These are phyloP conservation scores for Claviceps purpurea DNA, from an alignment of 2,329 filamentous ascomycete species.

Conservation along the genomic window DNA sequence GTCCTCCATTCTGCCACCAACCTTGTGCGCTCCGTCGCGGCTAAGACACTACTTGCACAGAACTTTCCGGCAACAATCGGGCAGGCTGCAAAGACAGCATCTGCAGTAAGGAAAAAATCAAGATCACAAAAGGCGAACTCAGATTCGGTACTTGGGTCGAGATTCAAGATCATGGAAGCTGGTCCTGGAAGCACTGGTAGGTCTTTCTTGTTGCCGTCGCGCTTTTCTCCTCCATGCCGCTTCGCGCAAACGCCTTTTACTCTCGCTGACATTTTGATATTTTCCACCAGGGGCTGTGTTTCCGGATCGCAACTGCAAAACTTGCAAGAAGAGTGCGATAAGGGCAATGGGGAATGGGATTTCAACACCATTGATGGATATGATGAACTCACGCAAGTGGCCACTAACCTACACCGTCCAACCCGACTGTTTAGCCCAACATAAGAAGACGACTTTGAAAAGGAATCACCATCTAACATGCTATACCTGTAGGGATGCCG, in stretches of 20 bases:
- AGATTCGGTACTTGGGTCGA: slow-evolving; percentile 64
- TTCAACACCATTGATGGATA: slow-evolving; percentile 65
- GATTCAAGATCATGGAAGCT: slow-evolving; percentile 47
- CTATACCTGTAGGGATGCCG: slow-evolving; percentile 30
- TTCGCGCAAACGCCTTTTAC: background rate
- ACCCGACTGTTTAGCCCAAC: background rate
- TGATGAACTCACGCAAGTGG: slow-evolving; percentile 52
- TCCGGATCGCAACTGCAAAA: slow-evolving; percentile 62
- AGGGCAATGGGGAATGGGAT: slow-evolving; percentile 36
- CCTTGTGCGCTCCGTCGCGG: background rate
- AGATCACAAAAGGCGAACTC: slow-evolving; percentile 68
- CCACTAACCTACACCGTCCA: background rate
- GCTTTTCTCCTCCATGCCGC: background rate
- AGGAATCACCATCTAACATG: background rate
- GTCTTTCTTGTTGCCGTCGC: slow-evolving; percentile 10
- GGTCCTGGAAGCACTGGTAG: slow-evolving; percentile 80
- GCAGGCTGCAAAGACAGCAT: slow-evolving; percentile 59
- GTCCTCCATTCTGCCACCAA: background rate
- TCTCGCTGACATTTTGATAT: background rate
- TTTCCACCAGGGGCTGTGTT: slow-evolving; percentile 61
- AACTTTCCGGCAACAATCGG: slow-evolving; percentile 55
- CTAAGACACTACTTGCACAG: slow-evolving; percentile 31
- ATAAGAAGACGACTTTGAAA: too few species aligned
- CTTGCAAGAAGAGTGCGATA: slow-evolving; percentile 42
- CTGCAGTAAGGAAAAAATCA: slow-evolving; percentile 57